These are phyloP conservation scores for Urostyla sp. DNA, from an alignment of 73 alveolate genomes.

Conservation along the genomic window DNA sequence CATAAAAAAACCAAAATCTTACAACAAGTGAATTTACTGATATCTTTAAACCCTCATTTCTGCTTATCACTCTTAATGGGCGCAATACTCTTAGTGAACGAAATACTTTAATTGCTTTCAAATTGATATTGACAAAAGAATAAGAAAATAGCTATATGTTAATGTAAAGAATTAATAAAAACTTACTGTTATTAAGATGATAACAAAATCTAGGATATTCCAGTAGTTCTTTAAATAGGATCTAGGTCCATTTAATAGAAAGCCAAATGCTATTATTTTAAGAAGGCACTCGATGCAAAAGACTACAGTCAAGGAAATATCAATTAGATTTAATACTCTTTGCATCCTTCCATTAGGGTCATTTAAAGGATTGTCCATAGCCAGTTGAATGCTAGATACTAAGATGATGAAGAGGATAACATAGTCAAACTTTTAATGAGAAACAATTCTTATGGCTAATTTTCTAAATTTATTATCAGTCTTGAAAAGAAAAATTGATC, in stretches of 20 bases:
- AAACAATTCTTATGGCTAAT: background rate
- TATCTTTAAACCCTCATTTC: constrained; percentile 76
- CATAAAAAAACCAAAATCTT: constrained; percentile 23
- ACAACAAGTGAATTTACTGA: background rate
- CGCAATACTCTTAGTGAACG: constrained; percentile 75
- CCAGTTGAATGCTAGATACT: constrained; percentile 23
- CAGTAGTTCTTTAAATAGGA: constrained; percentile 60
- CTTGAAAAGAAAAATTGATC: constrained; percentile 19
- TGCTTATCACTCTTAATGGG: constrained; percentile 76
- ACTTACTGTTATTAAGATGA: constrained; percentile 44
- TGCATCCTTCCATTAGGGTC: constrained; percentile 41
- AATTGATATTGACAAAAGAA: constrained; percentile 6
- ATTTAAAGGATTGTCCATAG: constrained; percentile 52
- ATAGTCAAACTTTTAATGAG: constrained; percentile 15
- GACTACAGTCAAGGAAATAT: constrained; percentile 35
- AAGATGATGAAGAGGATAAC: constrained; percentile 29
- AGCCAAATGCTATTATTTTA: constrained; percentile 59
- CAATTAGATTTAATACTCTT: background rate
- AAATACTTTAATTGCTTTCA: constrained; percentile 55
- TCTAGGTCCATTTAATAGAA: constrained; percentile 27
- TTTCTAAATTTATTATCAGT: constrained; percentile 1
- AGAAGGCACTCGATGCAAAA: constrained; percentile 60
- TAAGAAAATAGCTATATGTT: constrained; percentile 31
- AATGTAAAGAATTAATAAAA: background rate
- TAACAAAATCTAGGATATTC: constrained; percentile 60